These are phyloP conservation scores for Lasiodiplodia sp. DNA, from an alignment of 2,329 filamentous ascomycete genomes.

Conservation along the genomic window DNA sequence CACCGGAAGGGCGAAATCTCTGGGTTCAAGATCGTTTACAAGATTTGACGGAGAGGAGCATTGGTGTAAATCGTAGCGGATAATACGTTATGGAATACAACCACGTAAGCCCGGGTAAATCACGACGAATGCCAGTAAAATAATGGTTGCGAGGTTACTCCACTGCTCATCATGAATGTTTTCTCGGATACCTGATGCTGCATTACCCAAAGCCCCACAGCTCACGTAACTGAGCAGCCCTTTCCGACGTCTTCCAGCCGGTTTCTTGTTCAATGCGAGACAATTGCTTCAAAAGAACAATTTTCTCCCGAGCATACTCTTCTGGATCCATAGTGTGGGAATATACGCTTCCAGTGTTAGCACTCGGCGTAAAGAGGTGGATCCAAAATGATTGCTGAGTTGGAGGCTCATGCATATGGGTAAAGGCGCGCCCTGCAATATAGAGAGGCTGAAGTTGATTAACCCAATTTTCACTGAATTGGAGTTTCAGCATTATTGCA, in stretches of 20 bases:
- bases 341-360: no score
- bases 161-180: no score
- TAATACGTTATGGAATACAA: no score
- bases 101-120: no score
- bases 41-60: background rate
- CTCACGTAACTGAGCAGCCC: background rate
- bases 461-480: slow-evolving; percentile 14
- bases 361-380: no score
- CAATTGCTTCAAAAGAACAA: slow-evolving; percentile 6
- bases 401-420: background rate
- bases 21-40: slow-evolving; percentile 52
- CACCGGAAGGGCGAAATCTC: slow-evolving; percentile 51
- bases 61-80: no score
- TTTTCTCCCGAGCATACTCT: background rate
- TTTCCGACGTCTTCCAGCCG: slow-evolving; percentile 10
- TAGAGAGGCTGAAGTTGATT: slow-evolving; percentile 7
- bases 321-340: no score
- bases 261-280: background rate
- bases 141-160: no score
- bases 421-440: background rate
- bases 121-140: no score
- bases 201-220: slow-evolving; percentile 1
- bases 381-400: no score
- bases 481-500: background rate
- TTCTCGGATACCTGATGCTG: no score